Conservation (phyloP, 441 rosid genomes). For the Sinapis alba region DNA sequence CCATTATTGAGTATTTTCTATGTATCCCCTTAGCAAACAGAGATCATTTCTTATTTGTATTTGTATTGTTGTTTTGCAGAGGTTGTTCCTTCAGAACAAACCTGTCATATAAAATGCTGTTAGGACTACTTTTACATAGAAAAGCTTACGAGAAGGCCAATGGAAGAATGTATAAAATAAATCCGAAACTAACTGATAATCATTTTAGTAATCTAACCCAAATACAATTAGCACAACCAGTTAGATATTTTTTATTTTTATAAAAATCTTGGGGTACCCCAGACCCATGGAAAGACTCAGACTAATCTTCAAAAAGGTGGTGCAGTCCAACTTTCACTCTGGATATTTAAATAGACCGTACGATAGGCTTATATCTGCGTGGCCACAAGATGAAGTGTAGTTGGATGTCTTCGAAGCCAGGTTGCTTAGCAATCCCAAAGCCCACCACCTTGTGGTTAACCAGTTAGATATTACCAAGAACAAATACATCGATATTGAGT, state of each 20-base stretch:
- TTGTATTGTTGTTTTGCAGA: neutral
- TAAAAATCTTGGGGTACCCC: too few species aligned
- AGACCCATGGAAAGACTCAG: too few species aligned
- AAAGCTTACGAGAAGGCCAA: neutral
- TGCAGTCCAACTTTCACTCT: too few species aligned
- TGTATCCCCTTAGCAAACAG: neutral
- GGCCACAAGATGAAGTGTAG: too few species aligned
- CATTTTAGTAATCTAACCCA: neutral
- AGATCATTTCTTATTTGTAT: neutral
- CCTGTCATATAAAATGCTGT: neutral
- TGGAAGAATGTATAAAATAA: neutral
- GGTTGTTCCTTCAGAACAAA: neutral
- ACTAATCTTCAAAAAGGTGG: too few species aligned
- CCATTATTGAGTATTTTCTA: neutral
- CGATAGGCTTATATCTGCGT: too few species aligned
- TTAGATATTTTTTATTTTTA: too few species aligned
- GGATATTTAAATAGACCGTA: too few species aligned
- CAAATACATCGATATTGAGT: neutral
- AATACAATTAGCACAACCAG: neutral
- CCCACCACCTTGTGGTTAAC: too few species aligned
- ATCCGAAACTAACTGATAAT: neutral
- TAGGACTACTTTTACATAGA: neutral
- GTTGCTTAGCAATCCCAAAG: too few species aligned
- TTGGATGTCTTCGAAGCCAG: too few species aligned
- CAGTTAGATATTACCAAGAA: neutral